A percentile compares a stretch with the other conserved stretches of the same genome.
These are phyloP conservation scores for Endocalyx cinctus DNA, from an alignment of 2,329 filamentous ascomycete species.

Conservation along the genomic window DNA sequence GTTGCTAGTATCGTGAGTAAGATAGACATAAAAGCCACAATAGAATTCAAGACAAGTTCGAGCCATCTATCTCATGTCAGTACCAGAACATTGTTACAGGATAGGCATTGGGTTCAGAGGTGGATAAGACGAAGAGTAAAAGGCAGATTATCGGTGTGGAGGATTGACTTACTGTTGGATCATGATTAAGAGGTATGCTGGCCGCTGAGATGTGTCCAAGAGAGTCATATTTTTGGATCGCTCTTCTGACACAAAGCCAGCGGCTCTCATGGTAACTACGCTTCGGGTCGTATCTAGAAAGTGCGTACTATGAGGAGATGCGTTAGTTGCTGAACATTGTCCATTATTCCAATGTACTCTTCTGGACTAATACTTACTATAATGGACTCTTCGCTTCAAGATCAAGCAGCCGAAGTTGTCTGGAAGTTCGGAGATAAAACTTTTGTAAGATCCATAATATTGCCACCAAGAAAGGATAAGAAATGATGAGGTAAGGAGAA, in stretches of 20 bases:
- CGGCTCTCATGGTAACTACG: conserved; percentile 44
- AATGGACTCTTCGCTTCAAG: conserved; percentile 46
- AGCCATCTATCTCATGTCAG: conserved; percentile 16
- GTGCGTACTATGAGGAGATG: conserved; percentile 23
- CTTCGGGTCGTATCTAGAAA: conserved; percentile 46
- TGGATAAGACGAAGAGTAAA: background rate
- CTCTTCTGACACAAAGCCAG: conserved; percentile 40
- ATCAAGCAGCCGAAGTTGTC: conserved; percentile 46
- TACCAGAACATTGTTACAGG: background rate
- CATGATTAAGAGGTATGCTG: conserved; percentile 46
- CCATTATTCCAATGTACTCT: no score
- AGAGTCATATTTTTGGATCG: conserved; percentile 36
- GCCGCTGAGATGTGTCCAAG: conserved; percentile 44
- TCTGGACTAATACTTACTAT: conserved; percentile 33
- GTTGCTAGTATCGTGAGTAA: conserved; percentile 19
- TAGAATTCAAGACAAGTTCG: conserved; percentile 12
- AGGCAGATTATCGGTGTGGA: background rate
- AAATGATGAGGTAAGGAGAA: conserved; percentile 36
- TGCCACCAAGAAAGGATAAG: conserved; percentile 36
- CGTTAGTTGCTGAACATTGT: no score
- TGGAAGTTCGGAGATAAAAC: conserved; percentile 47
- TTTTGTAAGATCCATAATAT: conserved; percentile 41
- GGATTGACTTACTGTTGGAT: conserved; percentile 34
- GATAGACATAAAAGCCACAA: conserved; percentile 18
- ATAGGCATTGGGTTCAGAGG: background rate